phyloP scores from a whole-genome alignment of 345 rosid species.

The Litchi chinensis region DNA sequence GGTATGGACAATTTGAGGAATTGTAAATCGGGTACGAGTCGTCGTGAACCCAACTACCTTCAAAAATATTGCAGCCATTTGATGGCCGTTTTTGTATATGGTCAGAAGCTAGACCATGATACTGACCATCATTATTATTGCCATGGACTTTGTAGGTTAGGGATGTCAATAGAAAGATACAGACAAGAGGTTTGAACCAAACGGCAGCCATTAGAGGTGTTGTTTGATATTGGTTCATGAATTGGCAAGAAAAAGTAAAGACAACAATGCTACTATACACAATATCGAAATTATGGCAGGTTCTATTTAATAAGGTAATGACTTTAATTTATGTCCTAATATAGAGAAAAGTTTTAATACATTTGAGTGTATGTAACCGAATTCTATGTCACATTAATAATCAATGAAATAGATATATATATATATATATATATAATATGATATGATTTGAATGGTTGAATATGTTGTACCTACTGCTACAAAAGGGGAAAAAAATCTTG shows the following conservation, averaged over 20 bases:
- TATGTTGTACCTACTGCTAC: too few species aligned
- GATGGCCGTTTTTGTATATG: not conserved
- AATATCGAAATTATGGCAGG: not conserved
- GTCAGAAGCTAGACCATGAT: not conserved
- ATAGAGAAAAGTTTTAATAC: too few species aligned
- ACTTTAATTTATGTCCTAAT: too few species aligned
- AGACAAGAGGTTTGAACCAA: slow-evolving; percentile 6
- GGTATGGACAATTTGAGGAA: slow-evolving; percentile 45
- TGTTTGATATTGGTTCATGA: not conserved
- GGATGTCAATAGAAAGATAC: not conserved
- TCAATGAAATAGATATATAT: too few species aligned
- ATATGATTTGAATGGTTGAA: too few species aligned
- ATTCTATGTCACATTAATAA: too few species aligned
- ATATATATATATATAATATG: too few species aligned
- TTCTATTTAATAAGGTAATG: too few species aligned
- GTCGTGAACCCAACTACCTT: slow-evolving; percentile 52
- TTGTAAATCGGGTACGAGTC: slow-evolving; percentile 36
- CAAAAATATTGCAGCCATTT: slow-evolving; percentile 36
- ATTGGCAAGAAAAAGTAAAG: not conserved
- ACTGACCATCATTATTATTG: not conserved
- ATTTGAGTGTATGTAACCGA: too few species aligned
- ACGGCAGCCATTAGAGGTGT: not conserved
- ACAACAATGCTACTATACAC: not conserved
- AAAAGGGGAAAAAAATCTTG: too few species aligned
- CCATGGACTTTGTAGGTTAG: not conserved